These are phyloP conservation scores for Pseudogymnoascus sp. DNA, from an alignment of 2,329 filamentous ascomycete species.

Conservation along the genomic window DNA sequence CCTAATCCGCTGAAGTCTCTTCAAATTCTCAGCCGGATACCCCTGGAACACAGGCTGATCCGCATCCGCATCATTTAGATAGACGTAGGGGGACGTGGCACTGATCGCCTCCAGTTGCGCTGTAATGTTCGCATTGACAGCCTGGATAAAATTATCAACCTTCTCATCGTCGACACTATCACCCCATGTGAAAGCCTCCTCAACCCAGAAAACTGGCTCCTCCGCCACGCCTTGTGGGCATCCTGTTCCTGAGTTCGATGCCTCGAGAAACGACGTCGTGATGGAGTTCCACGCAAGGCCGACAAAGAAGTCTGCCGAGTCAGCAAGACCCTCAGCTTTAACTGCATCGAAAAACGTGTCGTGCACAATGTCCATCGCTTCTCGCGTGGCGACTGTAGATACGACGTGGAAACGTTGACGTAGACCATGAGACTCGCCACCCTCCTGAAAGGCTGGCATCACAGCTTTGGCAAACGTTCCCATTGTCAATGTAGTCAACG, in stretches of 20 bases:
- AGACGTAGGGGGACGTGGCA: conserved; percentile 14
- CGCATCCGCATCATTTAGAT: conserved; percentile 20
- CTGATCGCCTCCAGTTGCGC: conserved; percentile 13
- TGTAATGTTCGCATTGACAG: conserved; percentile 16
- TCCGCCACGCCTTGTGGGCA: conserved; percentile 16
- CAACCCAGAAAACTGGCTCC: conserved; percentile 18
- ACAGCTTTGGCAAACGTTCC: conserved; percentile 12
- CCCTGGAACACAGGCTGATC: conserved; percentile 23
- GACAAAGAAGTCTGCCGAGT: conserved; percentile 13
- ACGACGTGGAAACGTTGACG: conserved; percentile 17
- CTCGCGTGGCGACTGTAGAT: conserved; percentile 8
- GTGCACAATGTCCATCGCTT: conserved; percentile 18
- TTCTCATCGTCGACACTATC: conserved; percentile 11
- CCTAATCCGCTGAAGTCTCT: conserved; percentile 28
- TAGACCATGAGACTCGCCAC: conserved; percentile 13
- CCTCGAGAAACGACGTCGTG: conserved; percentile 15
- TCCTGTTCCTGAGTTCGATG: conserved; percentile 12
- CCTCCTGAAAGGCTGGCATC: conserved; percentile 13
- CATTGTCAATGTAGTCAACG: conserved; percentile 12
- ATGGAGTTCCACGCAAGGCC: conserved; percentile 16
- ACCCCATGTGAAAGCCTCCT: conserved; percentile 16
- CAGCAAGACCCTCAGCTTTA: neutral
- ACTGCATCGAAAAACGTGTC: conserved; percentile 18
- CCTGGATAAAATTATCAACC: conserved; percentile 14
- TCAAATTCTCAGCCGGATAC: conserved; percentile 30